Evolutionary conservation across 202 grass and related monocot genomes (phyloP), one percentile per base, ranked within the genome.

Genomic region (Schoenoplectus triqueter): DNA sequence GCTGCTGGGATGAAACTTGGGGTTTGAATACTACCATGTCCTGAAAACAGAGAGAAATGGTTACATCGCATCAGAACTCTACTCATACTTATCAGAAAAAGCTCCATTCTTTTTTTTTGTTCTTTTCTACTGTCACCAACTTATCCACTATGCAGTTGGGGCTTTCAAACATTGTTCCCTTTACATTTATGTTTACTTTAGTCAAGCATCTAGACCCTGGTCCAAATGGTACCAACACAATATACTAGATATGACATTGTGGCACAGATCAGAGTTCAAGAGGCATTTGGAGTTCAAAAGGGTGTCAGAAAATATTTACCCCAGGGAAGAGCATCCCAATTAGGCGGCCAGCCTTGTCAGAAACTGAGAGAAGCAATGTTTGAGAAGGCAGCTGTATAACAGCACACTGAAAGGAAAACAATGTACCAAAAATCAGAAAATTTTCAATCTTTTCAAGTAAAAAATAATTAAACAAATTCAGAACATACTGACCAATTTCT

Each of bases 21-120:
- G 96, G 96, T 85, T 96, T 99, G 57, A 99, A 99, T 21, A 96
- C 96, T 65, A 99, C 93, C 92, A 99, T 94, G 85, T 99, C 96
- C 96, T 99, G 64, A 47, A 73, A 18, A 0, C 77, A 56, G 15
- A 70, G 80, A 86, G 8, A 19, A 31, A 31, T 31, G n/a, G 56
- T 82, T 75, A 82, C 7, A 64, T 67, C 45, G 57, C 41, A 45
- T 80, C 60, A 64, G 44, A 13, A 81, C 15, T 7, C 57, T 81
- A 46, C 41, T 64, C 20, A 22, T 6, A 6, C 41, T 42, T 59
- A 56, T 57, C 50, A 52, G 18, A 78, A 48, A 48, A 48, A 2
- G 3, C 46, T 6, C 46, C 46, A 3, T 48, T 48, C 46, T 48
- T 48, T 48, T 48, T 48, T 48, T 48, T 3, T 48, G 6, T 48